phyloP scores from a whole-genome alignment of 352 stramenopile species.

The Labyrinthula sp. region DNA sequence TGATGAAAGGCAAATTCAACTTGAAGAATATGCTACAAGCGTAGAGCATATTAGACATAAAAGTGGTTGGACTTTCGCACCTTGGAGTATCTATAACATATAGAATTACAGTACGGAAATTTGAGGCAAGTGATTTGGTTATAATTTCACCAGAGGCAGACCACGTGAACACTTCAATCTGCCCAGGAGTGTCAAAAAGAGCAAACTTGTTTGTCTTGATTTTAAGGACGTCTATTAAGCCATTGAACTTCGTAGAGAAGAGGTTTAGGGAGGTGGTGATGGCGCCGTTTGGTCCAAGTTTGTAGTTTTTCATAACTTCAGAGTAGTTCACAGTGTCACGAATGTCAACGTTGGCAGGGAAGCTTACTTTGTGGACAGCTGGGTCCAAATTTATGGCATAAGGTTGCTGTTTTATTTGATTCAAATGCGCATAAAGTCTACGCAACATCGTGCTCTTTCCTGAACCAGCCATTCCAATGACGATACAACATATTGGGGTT shows the following conservation, averaged over 20 bases:
- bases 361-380: conserved; percentile 78
- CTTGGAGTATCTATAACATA: conserved; percentile 95
- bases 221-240: conserved; percentile 67
- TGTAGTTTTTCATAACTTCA: conserved; percentile 65
- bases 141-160: conserved; percentile 90
- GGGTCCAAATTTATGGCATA: conserved; percentile 97
- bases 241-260: conserved; percentile 97
- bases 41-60: conserved; percentile 99
- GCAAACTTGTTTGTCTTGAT: conserved; percentile 66
- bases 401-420: conserved; percentile 42
- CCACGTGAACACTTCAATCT: conserved; percentile 99
- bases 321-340: conserved; percentile 97
- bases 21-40: conserved; percentile 95
- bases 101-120: conserved; percentile 85
- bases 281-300: conserved; percentile 86
- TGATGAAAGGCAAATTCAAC: conserved; percentile 79
- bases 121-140: conserved; percentile 78
- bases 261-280: conserved; percentile 98
- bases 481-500: conserved; percentile 29
- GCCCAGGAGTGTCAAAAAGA: conserved; percentile 88
- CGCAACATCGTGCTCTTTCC: conserved; percentile 87
- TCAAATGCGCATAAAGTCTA: conserved; percentile 41
- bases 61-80: conserved; percentile 82
- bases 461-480: conserved; percentile 85
- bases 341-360: conserved; percentile 92